Evolutionary conservation across 768 basidiomycete species (phyloP), one percentile per base, ranked within the genome.

Genomic region (Boletus sensibilis): DNA sequence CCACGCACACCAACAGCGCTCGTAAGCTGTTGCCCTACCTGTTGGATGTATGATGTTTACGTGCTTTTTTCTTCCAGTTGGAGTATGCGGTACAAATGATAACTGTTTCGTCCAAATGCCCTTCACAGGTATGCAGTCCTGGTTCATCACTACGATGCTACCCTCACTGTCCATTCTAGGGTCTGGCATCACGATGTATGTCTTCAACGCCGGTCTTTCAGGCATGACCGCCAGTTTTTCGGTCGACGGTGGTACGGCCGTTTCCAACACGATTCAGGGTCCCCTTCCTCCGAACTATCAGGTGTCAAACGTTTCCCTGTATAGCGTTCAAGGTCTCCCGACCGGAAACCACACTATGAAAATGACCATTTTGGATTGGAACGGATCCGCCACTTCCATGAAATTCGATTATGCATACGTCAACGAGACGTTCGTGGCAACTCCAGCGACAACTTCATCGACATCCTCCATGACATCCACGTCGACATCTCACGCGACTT

Each of bases 121-220:
- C 43, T 69, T 68, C 23, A 48, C 8, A 38, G 67, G 68, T 63
- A 50, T 16, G 56, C 8, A 31, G 21, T 29, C 1, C 33, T 29
- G 6, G 27, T 52, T 34, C 3, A 40, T 42, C 23, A 2, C 1
- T 16, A 6, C 35, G 10, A 37, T 34, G 1, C 23, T 23, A 16
- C 9, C 29, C 21, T 55, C 23, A 62, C 10, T 21, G 0, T 40
- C 18, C 13, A 38, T 42, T 33, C 18, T 9, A 68, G 67, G 68
- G 23, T 65, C 67, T 0, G 68, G 67, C 12, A 68, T 68, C 47
- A 54, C 61, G 33, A 63, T 70, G 53, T 70, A 68, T 41, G 64
- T 70, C 25, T 65, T 53, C 31, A 63, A 42, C 8, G 66, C 66
- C 5, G 68, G 67, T 1, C 0, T 23, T 0, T 41, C 58, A 7